A percentile compares a stretch with the other conserved stretches of the same genome.
These are phyloP conservation scores for Lyophyllum shimeji DNA, from an alignment of 768 basidiomycete species.

Conservation along the genomic window DNA sequence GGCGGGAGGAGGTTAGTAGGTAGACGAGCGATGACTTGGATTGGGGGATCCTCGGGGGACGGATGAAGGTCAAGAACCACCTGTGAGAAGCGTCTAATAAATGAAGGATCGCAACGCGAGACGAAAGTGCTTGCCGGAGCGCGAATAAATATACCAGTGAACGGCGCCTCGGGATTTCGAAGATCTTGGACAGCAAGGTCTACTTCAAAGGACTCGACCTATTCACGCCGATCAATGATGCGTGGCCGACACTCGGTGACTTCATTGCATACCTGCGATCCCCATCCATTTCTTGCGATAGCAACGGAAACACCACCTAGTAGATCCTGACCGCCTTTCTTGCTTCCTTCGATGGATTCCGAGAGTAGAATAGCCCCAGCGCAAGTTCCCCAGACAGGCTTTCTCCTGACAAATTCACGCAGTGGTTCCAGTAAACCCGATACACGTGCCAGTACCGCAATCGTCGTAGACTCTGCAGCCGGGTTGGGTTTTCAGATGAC, in stretches of 20 bases:
- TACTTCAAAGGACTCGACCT: conserved; percentile 92
- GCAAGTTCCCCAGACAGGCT: conserved; percentile 94
- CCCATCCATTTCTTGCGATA: conserved; percentile 89
- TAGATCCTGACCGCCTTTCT: conserved; percentile 87
- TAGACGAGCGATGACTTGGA: conserved; percentile 61
- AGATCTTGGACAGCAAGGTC: conserved; percentile 66
- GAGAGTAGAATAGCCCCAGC: conserved; percentile 92
- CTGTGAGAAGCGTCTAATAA: conserved; percentile 33
- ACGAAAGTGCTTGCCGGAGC: conserved; percentile 64
- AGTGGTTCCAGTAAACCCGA: conserved; percentile 83
- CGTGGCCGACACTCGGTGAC: too few relatives aligned
- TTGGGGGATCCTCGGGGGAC: conserved; percentile 48
- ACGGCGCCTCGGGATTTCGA: conserved; percentile 56
- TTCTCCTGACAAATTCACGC: conserved; percentile 63
- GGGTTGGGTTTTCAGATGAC: not conserved
- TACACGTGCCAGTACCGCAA: conserved; percentile 71
- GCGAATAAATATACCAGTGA: conserved; percentile 89
- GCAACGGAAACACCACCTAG: conserved; percentile 78
- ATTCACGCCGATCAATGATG: conserved; percentile 2
- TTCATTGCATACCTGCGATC: conserved; percentile 75
- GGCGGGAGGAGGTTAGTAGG: conserved; percentile 28
- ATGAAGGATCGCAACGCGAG: not conserved
- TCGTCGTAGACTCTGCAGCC: conserved; percentile 83
- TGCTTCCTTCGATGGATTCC: conserved; percentile 68
- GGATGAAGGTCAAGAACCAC: conserved; percentile 59